Evolutionary conservation across 306 rosid species (phyloP).

Genomic region (Calophaca sinica): DNA sequence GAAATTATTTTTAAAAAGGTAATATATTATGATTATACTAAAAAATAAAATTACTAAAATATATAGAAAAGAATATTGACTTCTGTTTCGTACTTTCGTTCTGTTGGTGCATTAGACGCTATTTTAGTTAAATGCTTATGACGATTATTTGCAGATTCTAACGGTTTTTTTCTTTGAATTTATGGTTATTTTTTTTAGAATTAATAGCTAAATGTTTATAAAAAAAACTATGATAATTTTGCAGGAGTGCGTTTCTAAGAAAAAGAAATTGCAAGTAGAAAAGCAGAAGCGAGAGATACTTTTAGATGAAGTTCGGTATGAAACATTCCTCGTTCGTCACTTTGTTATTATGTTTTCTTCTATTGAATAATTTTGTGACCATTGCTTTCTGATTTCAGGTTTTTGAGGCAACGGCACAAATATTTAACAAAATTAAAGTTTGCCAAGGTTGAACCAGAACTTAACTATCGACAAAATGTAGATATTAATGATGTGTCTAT

Average conservation of each 20-base stretch:
- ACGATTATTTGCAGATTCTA: not conserved
- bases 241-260: slow-evolving; percentile 65
- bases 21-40: too few species aligned
- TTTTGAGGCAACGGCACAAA: slow-evolving; percentile 57
- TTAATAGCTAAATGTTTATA: not conserved
- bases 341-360: not conserved
- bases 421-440: slow-evolving; percentile 46
- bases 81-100: too few species aligned
- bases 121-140: too few species aligned
- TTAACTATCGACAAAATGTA: slow-evolving; percentile 32
- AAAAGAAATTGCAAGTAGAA: slow-evolving; percentile 50
- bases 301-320: slow-evolving; percentile 64
- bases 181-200: not conserved
- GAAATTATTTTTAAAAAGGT: too few species aligned
- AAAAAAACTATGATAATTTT: slow-evolving; percentile 15
- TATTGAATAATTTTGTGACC: not conserved
- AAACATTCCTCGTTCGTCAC: not conserved
- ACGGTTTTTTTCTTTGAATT: slow-evolving; percentile 3
- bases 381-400: slow-evolving; percentile 51
- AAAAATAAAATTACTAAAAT: too few species aligned
- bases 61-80: too few species aligned
- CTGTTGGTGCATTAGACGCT: too few species aligned
- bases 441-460: slow-evolving; percentile 41
- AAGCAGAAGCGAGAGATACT: slow-evolving; percentile 53
- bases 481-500: slow-evolving; percentile 21